phyloP scores from a whole-genome alignment of 192 early-diverging fungal genomes.

The Phlyctochytrium planicorne region DNA sequence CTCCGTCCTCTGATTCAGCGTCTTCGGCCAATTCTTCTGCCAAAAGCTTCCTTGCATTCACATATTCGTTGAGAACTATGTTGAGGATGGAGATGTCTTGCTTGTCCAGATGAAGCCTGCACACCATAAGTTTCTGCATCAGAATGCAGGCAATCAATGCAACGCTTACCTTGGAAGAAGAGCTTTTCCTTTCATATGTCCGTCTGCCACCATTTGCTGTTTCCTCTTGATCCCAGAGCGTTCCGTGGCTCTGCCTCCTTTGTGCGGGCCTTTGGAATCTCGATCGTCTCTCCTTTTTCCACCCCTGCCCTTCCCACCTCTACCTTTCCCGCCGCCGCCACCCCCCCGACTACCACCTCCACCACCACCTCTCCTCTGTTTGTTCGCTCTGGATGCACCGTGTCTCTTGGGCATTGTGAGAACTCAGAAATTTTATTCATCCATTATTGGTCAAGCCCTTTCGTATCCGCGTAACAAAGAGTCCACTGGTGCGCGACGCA shows the following conservation, averaged over 20 bases:
- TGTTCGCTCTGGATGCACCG: slow-evolving; percentile 5
- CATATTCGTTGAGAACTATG: slow-evolving; percentile 19
- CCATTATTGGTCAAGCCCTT: neutral
- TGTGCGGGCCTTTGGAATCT: too few relatives aligned
- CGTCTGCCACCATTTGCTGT: neutral
- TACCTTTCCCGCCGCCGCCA: slow-evolving; percentile 4
- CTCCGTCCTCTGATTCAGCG: neutral
- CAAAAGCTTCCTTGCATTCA: slow-evolving; percentile 14
- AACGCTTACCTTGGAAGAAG: neutral
- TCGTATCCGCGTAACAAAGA: slow-evolving; percentile 75
- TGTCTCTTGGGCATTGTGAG: too few relatives aligned
- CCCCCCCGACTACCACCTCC: too few relatives aligned
- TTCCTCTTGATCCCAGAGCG: slow-evolving; percentile 2
- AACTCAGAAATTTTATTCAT: neutral
- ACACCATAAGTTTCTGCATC: too few relatives aligned
- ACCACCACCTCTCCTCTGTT: neutral
- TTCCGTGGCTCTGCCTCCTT: neutral
- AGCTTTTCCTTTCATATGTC: neutral
- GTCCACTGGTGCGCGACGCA: slow-evolving; percentile 66
- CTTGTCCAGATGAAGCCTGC: slow-evolving; percentile 7
- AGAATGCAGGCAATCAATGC: neutral
- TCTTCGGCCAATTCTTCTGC: neutral
- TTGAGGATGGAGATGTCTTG: slow-evolving; percentile 4
- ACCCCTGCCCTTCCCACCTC: neutral
- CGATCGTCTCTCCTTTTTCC: neutral